Evolutionary conservation across 1,284 basidiomycete genomes (phyloP), one percentile per base, ranked within the genome.

Genomic region (Lentinus polychrous): DNA sequence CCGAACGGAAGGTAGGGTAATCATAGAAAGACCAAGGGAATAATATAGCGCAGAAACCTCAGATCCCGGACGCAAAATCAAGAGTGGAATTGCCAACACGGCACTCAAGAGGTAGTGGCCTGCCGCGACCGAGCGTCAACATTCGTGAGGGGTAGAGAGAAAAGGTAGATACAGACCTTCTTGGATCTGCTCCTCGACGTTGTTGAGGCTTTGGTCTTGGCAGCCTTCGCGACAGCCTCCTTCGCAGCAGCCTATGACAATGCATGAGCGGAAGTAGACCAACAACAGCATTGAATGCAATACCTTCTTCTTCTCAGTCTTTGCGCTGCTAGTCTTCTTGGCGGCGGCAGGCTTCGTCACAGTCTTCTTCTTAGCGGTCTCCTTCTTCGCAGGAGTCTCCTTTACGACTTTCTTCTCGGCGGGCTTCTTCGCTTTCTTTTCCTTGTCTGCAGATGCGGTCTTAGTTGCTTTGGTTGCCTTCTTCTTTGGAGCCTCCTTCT

Each of bases 281-380:
- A 3, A 5, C 41, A 46, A 27, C 46, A 23, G 12, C 35, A 35
- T 8, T 34, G 7, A 10, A 43, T 1, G 8, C 49, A 57, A 31
- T 27, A 60, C 68, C 63, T 73, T 74, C 49, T 64, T 60, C 53
- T 61, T 58, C 27, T 50, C 53, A 5, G 56, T 46, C 56, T 55
- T 59, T 17, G 58, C 58, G 12, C 57, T 54, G 54, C 48, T 37
- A 10, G 52, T 54, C 59, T 63, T 65, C 63, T 65, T 65, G n/a
- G 59, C 45, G 0, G 60, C 40, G 14, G 55, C 43, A 1, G 59
- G 44, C 51, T 59, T 60, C 15, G 56, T 40, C 18, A 53, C 46
- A 5, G 51, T 72, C 71, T 54, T 70, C 52, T 72, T 71, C 54
- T 70, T 70, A 35, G 69, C 55, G 45, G 70, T 63, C 51, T 57